phyloP scores from a whole-genome alignment of 352 stramenopile species.

The Salisapilia sapeloensis region DNA sequence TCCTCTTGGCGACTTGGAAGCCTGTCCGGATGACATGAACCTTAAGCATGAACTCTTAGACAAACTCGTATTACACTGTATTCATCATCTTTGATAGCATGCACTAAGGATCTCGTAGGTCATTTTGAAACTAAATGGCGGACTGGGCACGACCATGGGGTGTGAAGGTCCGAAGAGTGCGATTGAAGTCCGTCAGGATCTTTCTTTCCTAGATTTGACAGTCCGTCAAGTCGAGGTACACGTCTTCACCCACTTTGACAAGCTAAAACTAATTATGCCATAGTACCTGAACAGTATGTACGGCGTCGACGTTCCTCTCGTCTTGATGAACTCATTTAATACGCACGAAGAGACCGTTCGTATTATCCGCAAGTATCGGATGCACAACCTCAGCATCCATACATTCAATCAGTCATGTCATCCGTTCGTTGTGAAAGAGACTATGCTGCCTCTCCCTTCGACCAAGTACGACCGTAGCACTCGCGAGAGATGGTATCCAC shows the following conservation, averaged over 20 bases:
- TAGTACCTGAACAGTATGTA: slow-evolving; percentile 85
- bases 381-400: slow-evolving; percentile 89
- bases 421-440: slow-evolving; percentile 82
- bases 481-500: slow-evolving; percentile 87
- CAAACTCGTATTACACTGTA: slow-evolving; percentile 62
- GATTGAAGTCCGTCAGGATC: slow-evolving; percentile 86
- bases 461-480: slow-evolving; percentile 72
- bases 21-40: slow-evolving; percentile 83
- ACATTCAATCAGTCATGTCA: slow-evolving; percentile 90
- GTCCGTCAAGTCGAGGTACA: slow-evolving; percentile 93
- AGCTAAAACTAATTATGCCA: neutral
- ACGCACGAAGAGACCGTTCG: slow-evolving; percentile 96
- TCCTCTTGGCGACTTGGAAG: slow-evolving; percentile 54
- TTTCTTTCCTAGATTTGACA: slow-evolving; percentile 97
- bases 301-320: slow-evolving; percentile 94
- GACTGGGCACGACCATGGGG: slow-evolving; percentile 97
- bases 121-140: slow-evolving; percentile 98
- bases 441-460: slow-evolving; percentile 75
- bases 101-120: slow-evolving; percentile 15
- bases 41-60: slow-evolving; percentile 89
- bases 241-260: neutral
- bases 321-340: slow-evolving; percentile 99
- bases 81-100: slow-evolving; percentile 1
- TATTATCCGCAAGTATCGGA: slow-evolving; percentile 96
- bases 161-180: slow-evolving; percentile 87